Evolutionary conservation across 345 rosid genomes (phyloP).

Genomic region (Populus euphratica): DNA sequence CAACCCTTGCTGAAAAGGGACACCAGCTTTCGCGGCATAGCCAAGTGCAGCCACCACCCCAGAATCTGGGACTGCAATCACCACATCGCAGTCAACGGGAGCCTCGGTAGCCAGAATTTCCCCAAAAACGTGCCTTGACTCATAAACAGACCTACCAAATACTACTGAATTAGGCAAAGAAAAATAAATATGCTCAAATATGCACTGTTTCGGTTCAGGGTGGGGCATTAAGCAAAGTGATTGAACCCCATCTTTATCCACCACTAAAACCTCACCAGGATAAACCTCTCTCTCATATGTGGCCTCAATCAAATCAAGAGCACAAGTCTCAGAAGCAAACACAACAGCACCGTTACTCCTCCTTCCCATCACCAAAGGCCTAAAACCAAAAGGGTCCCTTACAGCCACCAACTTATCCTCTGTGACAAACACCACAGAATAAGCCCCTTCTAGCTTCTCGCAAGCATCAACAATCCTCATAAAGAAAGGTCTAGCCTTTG

Average conservation of each 20-base stretch:
- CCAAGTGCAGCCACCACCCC: slow-evolving; percentile 97
- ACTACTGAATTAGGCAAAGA: slow-evolving; percentile 81
- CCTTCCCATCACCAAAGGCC: slow-evolving; percentile 94
- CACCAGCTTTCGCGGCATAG: slow-evolving; percentile 79
- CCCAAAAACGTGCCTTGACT: slow-evolving; percentile 65
- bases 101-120: slow-evolving; percentile 77
- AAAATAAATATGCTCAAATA: slow-evolving; percentile 91
- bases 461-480: slow-evolving; percentile 90
- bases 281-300: slow-evolving; percentile 84
- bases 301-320: slow-evolving; percentile 96
- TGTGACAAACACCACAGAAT: slow-evolving; percentile 88
- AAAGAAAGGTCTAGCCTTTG: slow-evolving; percentile 85
- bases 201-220: slow-evolving; percentile 77
- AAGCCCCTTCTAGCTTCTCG: slow-evolving; percentile 83
- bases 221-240: slow-evolving; percentile 72
- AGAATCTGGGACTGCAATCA: slow-evolving; percentile 94
- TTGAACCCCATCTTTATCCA: slow-evolving; percentile 80
- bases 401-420: slow-evolving; percentile 94
- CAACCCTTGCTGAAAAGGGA: slow-evolving; percentile 77
- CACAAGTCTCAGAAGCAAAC: slow-evolving; percentile 94
- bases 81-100: slow-evolving; percentile 87
- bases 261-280: slow-evolving; percentile 88
- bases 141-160: slow-evolving; percentile 82
- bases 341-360: slow-evolving; percentile 91
- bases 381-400: slow-evolving; percentile 83